Evolutionary conservation across 192 early-diverging fungal species (phyloP).

Genomic region (Physocladia obscura): DNA sequence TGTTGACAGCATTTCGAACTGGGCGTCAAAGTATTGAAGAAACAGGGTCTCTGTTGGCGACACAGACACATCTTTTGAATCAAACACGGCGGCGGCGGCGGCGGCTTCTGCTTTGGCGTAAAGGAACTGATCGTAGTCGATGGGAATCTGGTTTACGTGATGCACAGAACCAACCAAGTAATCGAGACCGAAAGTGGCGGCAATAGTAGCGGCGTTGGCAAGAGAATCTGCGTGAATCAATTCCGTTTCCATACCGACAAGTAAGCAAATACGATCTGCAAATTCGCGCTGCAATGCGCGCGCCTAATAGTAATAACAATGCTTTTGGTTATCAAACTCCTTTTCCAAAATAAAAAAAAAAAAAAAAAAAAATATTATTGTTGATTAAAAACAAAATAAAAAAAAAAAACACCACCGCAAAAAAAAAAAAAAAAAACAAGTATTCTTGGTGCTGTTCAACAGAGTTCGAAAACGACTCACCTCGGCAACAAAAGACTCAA

Average conservation of each 20-base stretch:
- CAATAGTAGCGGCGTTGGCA: conserved; percentile 52
- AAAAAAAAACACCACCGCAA: too few species aligned
- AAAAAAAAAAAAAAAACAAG: too few species aligned
- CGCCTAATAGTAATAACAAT: conserved; percentile 50
- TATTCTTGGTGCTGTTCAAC: too few species aligned
- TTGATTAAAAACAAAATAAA: too few species aligned
- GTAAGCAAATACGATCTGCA: conserved; percentile 40
- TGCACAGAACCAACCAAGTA: conserved; percentile 93
- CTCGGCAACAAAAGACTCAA: conserved; percentile 63
- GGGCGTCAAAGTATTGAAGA: conserved; percentile 82
- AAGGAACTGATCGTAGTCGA: conserved; percentile 74
- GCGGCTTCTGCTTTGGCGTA: conserved; percentile 54
- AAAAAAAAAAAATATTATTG: too few species aligned
- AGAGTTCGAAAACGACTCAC: too few species aligned
- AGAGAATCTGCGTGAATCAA: conserved; percentile 61
- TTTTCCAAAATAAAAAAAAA: too few species aligned
- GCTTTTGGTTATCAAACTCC: background rate
- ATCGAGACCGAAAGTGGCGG: conserved; percentile 58
- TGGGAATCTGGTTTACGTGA: conserved; percentile 75
- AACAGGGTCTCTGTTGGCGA: conserved; percentile 55
- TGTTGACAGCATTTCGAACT: conserved; percentile 69
- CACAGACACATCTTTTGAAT: conserved; percentile 18
- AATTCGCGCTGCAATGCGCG: conserved; percentile 68
- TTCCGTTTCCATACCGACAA: conserved; percentile 93
- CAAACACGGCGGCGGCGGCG: conserved; percentile 10